Base-by-base conservation (phyloP, 2,329 filamentous ascomycete species). In the Claviceps sp. region DNA sequence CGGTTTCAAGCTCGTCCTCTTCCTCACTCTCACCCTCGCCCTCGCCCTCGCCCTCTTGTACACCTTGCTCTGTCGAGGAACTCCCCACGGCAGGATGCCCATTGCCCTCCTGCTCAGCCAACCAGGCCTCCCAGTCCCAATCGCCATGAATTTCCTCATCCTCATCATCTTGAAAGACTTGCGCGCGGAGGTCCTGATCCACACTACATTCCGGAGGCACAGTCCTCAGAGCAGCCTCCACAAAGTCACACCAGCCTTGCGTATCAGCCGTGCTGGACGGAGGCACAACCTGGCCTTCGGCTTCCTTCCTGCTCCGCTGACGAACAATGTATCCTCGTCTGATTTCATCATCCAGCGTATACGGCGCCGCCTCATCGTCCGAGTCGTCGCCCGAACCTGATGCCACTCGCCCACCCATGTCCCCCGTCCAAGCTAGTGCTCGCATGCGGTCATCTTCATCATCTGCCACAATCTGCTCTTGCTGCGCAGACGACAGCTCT, bases 361-460 rank as follows among this genome's bases (percentile, higher is more conserved):
- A 60, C 11, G 48, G 16, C 4, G 20, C n/a, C 14, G 45, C 34
- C 5, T 45, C 48, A 23, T 47, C 38, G 1, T 37, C 29, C n/a
- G 8, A 11, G 26, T 45, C 42, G 16, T 39, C 47, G 4, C 36
- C 39, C 22, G 23, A 43, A n/a, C 29, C 43, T 29, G 6, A 8
- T 14, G 47, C 45, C 1, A 49, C 46, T 6, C 52, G 45, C 50
- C 58, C 58, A 17, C 61, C 59, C 42, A 57, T 53, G 8, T 58
- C 54, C 29, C 59, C 59, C 11, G 58, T 62, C 60, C 65, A 70
- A 29, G 62, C 66, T 58, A 66, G 59, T 26, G 62, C 62, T 5
- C 65, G 62, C 8, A 70, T 62, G 1, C 58, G 58, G 29, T 68
- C 64, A 45, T 68, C 64, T 23, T 65, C 59, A 50, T 68, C 66